phyloP scores from a whole-genome alignment of 352 stramenopile genomes.

The Phytophthora agathidicida region DNA sequence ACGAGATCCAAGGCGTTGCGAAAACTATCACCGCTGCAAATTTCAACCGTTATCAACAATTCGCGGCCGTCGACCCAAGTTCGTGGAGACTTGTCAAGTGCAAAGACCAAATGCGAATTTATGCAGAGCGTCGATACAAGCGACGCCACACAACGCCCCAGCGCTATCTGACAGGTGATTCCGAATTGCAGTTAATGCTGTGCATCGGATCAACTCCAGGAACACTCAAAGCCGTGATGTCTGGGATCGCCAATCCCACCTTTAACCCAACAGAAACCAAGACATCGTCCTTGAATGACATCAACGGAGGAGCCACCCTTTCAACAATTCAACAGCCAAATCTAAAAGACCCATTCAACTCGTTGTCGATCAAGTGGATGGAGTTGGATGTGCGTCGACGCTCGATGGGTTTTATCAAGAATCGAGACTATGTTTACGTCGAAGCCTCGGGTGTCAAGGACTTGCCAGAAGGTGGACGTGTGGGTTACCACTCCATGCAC shows the following conservation, averaged over 20 bases:
- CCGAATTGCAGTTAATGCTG: slow-evolving; percentile 20
- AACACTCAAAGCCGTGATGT: slow-evolving; percentile 38
- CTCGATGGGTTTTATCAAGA: slow-evolving; percentile 28
- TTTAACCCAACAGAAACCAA: slow-evolving; percentile 31
- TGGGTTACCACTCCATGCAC: slow-evolving; percentile 53
- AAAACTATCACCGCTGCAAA: slow-evolving; percentile 36
- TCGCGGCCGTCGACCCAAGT: slow-evolving; percentile 7
- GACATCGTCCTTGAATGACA: slow-evolving; percentile 36
- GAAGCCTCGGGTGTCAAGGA: slow-evolving; percentile 45
- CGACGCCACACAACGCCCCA: neutral
- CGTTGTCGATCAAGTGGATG: slow-evolving; percentile 35
- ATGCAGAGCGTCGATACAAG: slow-evolving; percentile 13
- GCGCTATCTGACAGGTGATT: neutral
- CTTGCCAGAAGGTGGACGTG: slow-evolving; percentile 28
- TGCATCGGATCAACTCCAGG: slow-evolving; percentile 31
- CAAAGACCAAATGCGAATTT: slow-evolving; percentile 25
- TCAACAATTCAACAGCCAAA: slow-evolving; percentile 28
- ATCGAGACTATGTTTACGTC: slow-evolving; percentile 61
- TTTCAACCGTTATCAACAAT: slow-evolving; percentile 37
- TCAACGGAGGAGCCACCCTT: slow-evolving; percentile 30
- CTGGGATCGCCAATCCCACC: slow-evolving; percentile 26
- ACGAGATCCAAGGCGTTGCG: slow-evolving; percentile 29
- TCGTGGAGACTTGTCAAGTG: slow-evolving; percentile 34
- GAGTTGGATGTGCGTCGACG: slow-evolving; percentile 31
- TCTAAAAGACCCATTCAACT: slow-evolving; percentile 42